Evolutionary conservation across 495 filamentous ascomycete genomes (phyloP), one percentile per base, ranked within the genome.

Genomic region (Xylaria castorea): DNA sequence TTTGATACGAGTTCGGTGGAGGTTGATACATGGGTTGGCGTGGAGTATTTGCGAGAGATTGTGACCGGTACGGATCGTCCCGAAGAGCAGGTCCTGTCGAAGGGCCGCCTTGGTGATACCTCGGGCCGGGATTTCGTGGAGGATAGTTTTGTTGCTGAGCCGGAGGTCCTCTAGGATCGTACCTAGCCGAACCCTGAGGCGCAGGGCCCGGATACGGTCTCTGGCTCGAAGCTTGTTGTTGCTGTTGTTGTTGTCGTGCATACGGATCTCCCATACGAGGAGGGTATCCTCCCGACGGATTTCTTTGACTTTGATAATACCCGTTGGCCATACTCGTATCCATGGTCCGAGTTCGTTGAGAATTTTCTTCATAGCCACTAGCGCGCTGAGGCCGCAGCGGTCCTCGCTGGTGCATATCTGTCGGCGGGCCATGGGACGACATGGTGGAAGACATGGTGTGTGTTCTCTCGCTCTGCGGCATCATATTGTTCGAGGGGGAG

Each of bases 381-480:
- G 85, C 83, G 62, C 83, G 86, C 73, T 85, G 82, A 64, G 87
- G 91, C 69, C 91, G 88, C 53, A 88, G 83, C 70, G 91, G 92
- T 36, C 90, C 87, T 44, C 81, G 83, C 71, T 87, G 81, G 73
- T 87, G 91, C 82, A 89, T 86, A 75, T 87, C 70, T 79, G 72
- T 63, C 20, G 85, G 74, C 85, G 87, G 77, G 22, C 62, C 51
- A 87, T 90, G 90, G 68, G 91, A 91, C 87, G 91, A 91, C 87
- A 94, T 92, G 48, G 62, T 68, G 84, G 92, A 92, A 64, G 91
- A 91, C 93, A 97, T 97, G 30, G 94, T 97, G 70, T 97, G 92
- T 42, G 94, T 92, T 76, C 95, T 89, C 64, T 91, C 92, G 40
- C 87, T 87, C 67, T 88, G 85, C 58, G 71, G 73, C 69, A 68